A percentile compares a stretch with the other conserved stretches of the same genome.
Evolutionary conservation across 1,284 basidiomycete genomes (phyloP).

Genomic region (Leccinum angustisporum): DNA sequence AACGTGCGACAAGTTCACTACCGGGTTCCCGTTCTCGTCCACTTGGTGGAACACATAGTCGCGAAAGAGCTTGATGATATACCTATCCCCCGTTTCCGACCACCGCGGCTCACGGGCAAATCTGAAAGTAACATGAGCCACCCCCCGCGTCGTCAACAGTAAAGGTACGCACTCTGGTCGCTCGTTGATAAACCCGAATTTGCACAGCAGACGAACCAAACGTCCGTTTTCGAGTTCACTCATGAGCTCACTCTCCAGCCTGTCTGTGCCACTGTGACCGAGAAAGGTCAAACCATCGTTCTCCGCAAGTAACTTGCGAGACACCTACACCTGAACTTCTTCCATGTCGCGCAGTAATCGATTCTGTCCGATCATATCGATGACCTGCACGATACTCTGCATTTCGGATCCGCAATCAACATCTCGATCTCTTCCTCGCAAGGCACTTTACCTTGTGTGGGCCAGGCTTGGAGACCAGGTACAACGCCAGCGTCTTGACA

Average conservation of each 20-base stretch:
- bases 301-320: background rate
- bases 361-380: constrained; percentile 72
- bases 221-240: constrained; percentile 96
- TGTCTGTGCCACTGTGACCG: constrained; percentile 67
- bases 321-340: constrained; percentile 70
- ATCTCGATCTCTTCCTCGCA: background rate
- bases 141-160: background rate
- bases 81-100: constrained; percentile 98
- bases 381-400: constrained; percentile 77
- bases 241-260: constrained; percentile 81
- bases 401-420: constrained; percentile 5
- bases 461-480: constrained; percentile 74
- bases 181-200: constrained; percentile 98
- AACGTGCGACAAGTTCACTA: constrained; percentile 91
- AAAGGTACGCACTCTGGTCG: constrained; percentile 79
- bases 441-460: constrained; percentile 51
- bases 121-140: constrained; percentile 41
- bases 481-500: constrained; percentile 78
- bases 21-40: constrained; percentile 86
- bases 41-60: constrained; percentile 99
- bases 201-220: constrained; percentile 88
- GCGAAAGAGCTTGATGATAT: constrained; percentile 97
- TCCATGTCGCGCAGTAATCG: constrained; percentile 82
- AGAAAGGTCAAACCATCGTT: constrained; percentile 4
- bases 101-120: constrained; percentile 94